A percentile compares a stretch with the other conserved stretches of the same genome.
Conservation (phyloP, 768 basidiomycete species). For the Leccinum aurantiacum region DNA sequence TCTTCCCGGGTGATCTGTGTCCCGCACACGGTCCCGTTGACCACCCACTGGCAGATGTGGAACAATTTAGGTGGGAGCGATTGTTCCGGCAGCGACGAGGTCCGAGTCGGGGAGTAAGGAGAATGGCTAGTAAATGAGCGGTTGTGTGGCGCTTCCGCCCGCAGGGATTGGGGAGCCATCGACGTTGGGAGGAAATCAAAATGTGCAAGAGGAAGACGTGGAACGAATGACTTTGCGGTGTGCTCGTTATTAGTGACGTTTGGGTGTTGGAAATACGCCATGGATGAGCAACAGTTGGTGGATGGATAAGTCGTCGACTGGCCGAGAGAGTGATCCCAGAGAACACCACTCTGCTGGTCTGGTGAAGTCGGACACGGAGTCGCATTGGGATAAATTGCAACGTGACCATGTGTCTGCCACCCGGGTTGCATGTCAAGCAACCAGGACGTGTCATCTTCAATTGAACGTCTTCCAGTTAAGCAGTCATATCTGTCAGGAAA, state of each 20-base stretch:
- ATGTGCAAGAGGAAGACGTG: neutral
- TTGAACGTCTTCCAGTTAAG: neutral
- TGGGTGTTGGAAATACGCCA: neutral
- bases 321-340: neutral
- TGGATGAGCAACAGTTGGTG: neutral
- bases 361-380: neutral
- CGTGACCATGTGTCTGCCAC: neutral
- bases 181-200: neutral
- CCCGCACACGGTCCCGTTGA: constrained; percentile 1
- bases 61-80: too few species aligned
- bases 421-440: neutral
- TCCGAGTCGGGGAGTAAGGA: neutral
- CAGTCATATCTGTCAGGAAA: neutral
- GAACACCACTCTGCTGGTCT: neutral
- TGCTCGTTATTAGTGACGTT: neutral
- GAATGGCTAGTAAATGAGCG: neutral
- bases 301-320: neutral
- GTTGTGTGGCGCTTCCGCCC: neutral
- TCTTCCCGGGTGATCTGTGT: too few species aligned
- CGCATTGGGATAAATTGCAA: neutral
- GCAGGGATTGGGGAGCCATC: too few species aligned
- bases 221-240: neutral
- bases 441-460: neutral
- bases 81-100: constrained; percentile 1
- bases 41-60: constrained; percentile 10